Evolutionary conservation across 768 basidiomycete species (phyloP).

Genomic region (Naematelia encephala): DNA sequence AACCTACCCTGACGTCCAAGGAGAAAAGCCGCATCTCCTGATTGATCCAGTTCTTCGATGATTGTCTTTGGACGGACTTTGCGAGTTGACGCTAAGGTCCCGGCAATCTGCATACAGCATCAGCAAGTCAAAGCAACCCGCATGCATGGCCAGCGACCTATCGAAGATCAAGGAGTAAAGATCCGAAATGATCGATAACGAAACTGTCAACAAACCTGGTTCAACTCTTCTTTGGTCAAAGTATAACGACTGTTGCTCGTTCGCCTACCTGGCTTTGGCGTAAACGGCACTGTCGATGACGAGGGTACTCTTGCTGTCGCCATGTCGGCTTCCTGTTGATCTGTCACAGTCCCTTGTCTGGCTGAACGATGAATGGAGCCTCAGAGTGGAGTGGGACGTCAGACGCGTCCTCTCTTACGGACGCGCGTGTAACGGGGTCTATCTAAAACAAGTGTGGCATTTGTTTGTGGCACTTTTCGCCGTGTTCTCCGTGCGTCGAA

Average conservation of each 20-base stretch:
- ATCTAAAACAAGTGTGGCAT: slow-evolving; percentile 1
- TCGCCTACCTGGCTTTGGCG: slow-evolving; percentile 35
- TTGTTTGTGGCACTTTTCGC: slow-evolving; percentile 3
- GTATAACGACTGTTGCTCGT: slow-evolving; percentile 16
- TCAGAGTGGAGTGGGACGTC: too few relatives aligned
- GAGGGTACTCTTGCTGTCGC: slow-evolving; percentile 13
- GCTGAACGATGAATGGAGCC: background rate
- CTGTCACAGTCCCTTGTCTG: background rate
- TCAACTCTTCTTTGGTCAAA: slow-evolving; percentile 32
- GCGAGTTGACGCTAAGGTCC: slow-evolving; percentile 44
- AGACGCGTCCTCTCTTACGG: background rate
- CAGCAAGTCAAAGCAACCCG: background rate
- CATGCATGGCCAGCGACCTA: slow-evolving; percentile 3
- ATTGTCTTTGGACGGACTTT: slow-evolving; percentile 39
- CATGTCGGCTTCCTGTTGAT: slow-evolving; percentile 5
- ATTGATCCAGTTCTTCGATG: slow-evolving; percentile 42
- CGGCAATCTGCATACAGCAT: slow-evolving; percentile 29
- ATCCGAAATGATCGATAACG: background rate
- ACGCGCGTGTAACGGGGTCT: background rate
- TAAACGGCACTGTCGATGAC: slow-evolving; percentile 42
- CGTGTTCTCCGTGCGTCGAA: slow-evolving; percentile 3
- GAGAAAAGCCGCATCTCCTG: slow-evolving; percentile 25
- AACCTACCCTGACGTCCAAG: slow-evolving; percentile 23
- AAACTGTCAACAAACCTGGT: slow-evolving; percentile 36
- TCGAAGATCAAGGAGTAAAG: background rate